A percentile compares a stretch with the other conserved stretches of the same genome.
phyloP scores from a whole-genome alignment of 768 basidiomycete species.

The Calvatia gigantea region DNA sequence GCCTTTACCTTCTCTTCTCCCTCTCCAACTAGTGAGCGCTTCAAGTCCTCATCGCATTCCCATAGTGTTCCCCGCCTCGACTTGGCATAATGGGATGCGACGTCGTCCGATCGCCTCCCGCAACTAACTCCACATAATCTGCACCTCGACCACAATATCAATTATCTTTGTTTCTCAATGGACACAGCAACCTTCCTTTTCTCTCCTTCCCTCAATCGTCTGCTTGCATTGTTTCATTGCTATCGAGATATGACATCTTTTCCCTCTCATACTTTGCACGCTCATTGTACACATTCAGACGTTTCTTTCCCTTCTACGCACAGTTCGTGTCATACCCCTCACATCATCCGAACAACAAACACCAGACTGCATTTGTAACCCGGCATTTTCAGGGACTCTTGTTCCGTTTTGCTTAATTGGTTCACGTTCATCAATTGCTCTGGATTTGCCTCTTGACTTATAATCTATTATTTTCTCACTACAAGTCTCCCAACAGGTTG shows the following conservation, averaged over 20 bases:
- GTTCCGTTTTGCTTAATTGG: neutral
- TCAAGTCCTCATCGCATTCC: conserved; percentile 35
- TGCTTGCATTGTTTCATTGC: conserved; percentile 1
- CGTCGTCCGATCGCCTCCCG: neutral
- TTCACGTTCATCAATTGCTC: neutral
- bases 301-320: conserved; percentile 11
- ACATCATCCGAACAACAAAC: neutral
- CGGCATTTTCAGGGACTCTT: conserved; percentile 1
- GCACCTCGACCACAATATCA: neutral
- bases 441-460: conserved; percentile 2
- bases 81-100: conserved; percentile 3
- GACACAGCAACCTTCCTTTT: neutral
- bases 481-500: neutral
- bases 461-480: neutral
- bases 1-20: conserved; percentile 80
- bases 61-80: conserved; percentile 24
- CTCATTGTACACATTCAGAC: conserved; percentile 3
- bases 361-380: conserved; percentile 3
- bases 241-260: conserved; percentile 1
- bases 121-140: neutral
- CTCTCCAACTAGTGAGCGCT: conserved; percentile 55
- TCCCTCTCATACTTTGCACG: neutral
- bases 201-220: neutral
- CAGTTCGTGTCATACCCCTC: conserved; percentile 7
- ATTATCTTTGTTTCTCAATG: neutral